These are phyloP conservation scores for Diplodia scrobiculata DNA, from an alignment of 2,329 filamentous ascomycete genomes.

Conservation along the genomic window DNA sequence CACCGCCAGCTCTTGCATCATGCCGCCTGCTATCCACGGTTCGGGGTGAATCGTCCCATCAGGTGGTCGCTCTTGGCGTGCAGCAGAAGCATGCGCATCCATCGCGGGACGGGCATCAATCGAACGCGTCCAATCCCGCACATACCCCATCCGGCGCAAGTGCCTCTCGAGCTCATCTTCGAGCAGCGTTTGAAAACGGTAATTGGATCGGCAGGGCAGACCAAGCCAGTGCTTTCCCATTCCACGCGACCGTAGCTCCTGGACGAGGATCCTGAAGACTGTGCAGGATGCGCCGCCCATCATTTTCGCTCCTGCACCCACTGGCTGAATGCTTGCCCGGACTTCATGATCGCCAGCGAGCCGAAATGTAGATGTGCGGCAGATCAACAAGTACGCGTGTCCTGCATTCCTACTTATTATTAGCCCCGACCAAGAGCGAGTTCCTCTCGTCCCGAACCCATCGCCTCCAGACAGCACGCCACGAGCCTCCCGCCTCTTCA, in stretches of 20 bases:
- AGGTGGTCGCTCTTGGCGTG: constrained; percentile 15
- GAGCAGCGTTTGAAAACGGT: constrained; percentile 20
- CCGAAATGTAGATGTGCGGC: constrained; percentile 23
- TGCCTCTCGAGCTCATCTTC: background rate
- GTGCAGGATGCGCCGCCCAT: constrained; percentile 8
- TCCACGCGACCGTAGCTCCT: background rate
- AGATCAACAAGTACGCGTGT: constrained; percentile 20
- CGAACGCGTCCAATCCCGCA: background rate
- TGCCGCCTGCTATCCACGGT: background rate
- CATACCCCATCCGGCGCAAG: background rate
- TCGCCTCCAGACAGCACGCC: background rate
- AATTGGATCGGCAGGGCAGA: constrained; percentile 23
- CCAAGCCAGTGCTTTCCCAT: constrained; percentile 13
- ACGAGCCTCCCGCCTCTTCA: background rate
- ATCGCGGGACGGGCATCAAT: constrained; percentile 7
- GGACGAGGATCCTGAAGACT: constrained; percentile 10
- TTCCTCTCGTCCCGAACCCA: background rate
- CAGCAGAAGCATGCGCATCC: constrained; percentile 17
- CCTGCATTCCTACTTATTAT: constrained; percentile 5
- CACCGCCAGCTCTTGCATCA: background rate
- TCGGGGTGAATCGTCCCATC: background rate
- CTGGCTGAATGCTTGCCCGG: background rate
- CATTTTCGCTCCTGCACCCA: constrained; percentile 3
- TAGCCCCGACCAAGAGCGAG: background rate
- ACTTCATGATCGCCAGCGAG: constrained; percentile 14